Conservation (phyloP, 345 rosid species). For the Excoecaria agallocha region DNA sequence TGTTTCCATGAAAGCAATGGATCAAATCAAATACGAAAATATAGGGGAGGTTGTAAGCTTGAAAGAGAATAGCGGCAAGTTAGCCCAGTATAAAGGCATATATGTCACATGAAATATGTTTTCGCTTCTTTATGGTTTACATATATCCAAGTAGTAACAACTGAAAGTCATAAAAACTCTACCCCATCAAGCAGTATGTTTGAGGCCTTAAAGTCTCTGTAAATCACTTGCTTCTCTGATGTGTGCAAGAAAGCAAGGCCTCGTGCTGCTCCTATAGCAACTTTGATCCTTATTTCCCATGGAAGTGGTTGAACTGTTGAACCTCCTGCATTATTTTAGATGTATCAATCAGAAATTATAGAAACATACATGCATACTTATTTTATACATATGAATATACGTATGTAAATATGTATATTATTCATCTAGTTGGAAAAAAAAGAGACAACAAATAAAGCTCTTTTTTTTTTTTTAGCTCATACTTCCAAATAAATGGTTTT, state of each 20-base stretch:
- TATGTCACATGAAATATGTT: background rate
- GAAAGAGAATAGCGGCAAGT: background rate
- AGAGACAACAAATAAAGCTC: background rate
- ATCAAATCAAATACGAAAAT: background rate
- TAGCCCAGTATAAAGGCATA: background rate
- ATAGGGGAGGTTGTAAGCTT: background rate
- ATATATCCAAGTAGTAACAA: background rate
- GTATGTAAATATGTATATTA: too few relatives aligned
- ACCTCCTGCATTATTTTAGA: constrained; percentile 50
- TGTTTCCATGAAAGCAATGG: background rate
- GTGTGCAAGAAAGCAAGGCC: constrained; percentile 79
- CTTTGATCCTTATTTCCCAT: constrained; percentile 69
- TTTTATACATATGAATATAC: too few relatives aligned
- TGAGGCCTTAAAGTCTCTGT: constrained; percentile 90
- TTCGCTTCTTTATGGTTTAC: background rate
- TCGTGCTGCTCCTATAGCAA: constrained; percentile 77
- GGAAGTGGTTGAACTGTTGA: constrained; percentile 76
- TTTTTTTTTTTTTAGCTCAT: constrained; percentile 23
- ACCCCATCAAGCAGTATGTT: constrained; percentile 92
- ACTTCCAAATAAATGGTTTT: constrained; percentile 84
- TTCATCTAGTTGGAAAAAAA: background rate
- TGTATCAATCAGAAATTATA: background rate
- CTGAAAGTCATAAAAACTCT: constrained; percentile 6
- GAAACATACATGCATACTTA: background rate
- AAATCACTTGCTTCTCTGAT: constrained; percentile 82